Conservation (phyloP, 306 rosid genomes). For the Acacia confusa region DNA sequence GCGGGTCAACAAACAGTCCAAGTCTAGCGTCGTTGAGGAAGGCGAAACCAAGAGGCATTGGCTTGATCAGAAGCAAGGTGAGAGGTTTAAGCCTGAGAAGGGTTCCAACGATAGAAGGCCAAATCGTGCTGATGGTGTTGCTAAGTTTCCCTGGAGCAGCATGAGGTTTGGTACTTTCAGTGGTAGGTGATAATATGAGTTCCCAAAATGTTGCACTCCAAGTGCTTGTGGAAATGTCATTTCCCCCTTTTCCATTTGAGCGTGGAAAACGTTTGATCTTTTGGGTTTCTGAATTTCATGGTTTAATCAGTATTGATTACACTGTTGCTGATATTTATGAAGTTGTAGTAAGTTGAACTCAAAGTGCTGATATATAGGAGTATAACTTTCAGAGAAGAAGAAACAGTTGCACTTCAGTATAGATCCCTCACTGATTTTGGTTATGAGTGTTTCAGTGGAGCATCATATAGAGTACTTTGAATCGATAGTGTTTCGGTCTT, state of each 20-base stretch:
- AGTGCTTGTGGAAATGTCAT: not conserved
- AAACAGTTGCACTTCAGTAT: not conserved
- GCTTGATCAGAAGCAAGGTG: constrained; percentile 48
- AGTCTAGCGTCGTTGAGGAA: constrained; percentile 53
- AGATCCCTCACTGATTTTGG: not conserved
- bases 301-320: not conserved
- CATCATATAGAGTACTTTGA: not conserved
- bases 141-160: not conserved
- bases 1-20: constrained; percentile 43
- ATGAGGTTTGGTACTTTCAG: constrained; percentile 4
- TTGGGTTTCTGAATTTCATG: constrained; percentile 7
- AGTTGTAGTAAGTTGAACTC: not conserved
- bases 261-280: not conserved
- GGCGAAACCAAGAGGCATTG: constrained; percentile 65
- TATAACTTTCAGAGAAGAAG: not conserved
- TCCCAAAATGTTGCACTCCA: not conserved
- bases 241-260: not conserved
- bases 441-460: not conserved
- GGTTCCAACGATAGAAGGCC: constrained; percentile 29
- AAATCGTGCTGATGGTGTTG: constrained; percentile 16
- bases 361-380: not conserved
- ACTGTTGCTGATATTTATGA: constrained; percentile 7
- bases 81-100: constrained; percentile 21
- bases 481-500: not conserved
- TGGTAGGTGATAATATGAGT: constrained; percentile 38